Evolutionary conservation across 1,284 basidiomycete species (phyloP).

Genomic region (Heterobasidion irregulare): DNA sequence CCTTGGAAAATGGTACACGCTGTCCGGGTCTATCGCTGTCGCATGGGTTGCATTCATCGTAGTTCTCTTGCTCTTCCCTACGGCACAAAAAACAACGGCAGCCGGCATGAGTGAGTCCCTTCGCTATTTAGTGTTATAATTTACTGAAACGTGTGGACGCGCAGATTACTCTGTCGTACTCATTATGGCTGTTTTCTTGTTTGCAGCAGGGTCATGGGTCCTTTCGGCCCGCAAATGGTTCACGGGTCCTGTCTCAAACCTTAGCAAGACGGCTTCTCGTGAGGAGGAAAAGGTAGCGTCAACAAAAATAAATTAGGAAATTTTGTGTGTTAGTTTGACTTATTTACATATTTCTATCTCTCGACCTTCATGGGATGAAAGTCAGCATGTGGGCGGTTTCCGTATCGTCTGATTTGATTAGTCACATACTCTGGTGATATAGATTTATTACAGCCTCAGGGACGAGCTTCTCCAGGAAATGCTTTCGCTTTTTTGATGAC

Average conservation of each 20-base stretch:
- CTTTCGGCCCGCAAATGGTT: constrained; percentile 66
- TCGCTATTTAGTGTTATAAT: not conserved
- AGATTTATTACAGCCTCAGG: too few relatives aligned
- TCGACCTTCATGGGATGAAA: too few relatives aligned
- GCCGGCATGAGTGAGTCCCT: constrained; percentile 44
- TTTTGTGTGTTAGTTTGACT: not conserved
- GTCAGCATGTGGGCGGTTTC: too few relatives aligned
- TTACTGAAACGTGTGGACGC: not conserved
- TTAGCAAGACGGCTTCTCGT: constrained; percentile 16
- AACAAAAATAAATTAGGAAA: not conserved
- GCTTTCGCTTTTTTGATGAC: constrained; percentile 27
- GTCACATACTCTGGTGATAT: too few relatives aligned
- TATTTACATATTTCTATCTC: too few relatives aligned
- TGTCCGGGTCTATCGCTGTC: constrained; percentile 51
- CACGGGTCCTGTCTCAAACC: constrained; percentile 51
- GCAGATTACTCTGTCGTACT: constrained; percentile 63
- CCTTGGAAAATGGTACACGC: constrained; percentile 52
- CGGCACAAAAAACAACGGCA: constrained; percentile 30
- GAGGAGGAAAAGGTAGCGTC: constrained; percentile 9
- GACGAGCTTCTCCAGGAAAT: constrained; percentile 14
- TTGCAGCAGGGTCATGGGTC: constrained; percentile 55
- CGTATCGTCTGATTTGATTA: too few relatives aligned
- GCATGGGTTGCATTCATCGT: constrained; percentile 60
- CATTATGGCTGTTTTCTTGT: constrained; percentile 54
- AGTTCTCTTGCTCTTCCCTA: constrained; percentile 54